A percentile compares a stretch with the other conserved stretches of the same genome.
phyloP scores from a whole-genome alignment of 768 basidiomycete species.

The Macrolepiota fuliginosa region DNA sequence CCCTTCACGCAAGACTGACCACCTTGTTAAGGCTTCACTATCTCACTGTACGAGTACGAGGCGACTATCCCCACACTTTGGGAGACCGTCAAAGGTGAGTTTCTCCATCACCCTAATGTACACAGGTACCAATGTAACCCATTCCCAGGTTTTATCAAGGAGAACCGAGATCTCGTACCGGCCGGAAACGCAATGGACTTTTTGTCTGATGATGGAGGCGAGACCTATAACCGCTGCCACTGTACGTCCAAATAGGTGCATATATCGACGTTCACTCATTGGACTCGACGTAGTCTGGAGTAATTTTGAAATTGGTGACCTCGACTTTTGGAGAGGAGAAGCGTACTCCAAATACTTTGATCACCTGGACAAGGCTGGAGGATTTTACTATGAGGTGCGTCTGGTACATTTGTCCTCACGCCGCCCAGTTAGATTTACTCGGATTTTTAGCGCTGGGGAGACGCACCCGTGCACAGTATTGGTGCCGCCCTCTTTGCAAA shows the following conservation, averaged over 20 bases:
- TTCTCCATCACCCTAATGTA: not conserved
- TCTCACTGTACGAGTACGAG: conserved; percentile 80
- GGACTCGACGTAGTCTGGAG: conserved; percentile 66
- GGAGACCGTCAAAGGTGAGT: conserved; percentile 65
- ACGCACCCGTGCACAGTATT: conserved; percentile 88
- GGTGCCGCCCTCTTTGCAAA: conserved; percentile 86
- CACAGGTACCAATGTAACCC: not conserved
- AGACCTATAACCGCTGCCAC: conserved; percentile 74
- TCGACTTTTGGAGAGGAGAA: conserved; percentile 83
- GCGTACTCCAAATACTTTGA: conserved; percentile 85
- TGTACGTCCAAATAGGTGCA: conserved; percentile 37
- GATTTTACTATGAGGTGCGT: conserved; percentile 83
- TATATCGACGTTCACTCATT: not conserved
- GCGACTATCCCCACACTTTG: conserved; percentile 88
- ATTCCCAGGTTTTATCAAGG: conserved; percentile 66
- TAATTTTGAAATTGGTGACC: conserved; percentile 88
- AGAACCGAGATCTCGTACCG: conserved; percentile 58
- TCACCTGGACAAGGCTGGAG: conserved; percentile 73
- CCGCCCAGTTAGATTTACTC: not conserved
- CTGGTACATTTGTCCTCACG: not conserved
- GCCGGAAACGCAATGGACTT: conserved; percentile 78
- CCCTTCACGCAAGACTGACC: conserved; percentile 16
- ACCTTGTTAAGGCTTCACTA: conserved; percentile 60
- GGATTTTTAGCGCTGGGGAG: conserved; percentile 78
- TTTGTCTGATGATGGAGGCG: conserved; percentile 73